Conservation (phyloP, 1,284 basidiomycete species). For the Amylostereum areolatum region DNA sequence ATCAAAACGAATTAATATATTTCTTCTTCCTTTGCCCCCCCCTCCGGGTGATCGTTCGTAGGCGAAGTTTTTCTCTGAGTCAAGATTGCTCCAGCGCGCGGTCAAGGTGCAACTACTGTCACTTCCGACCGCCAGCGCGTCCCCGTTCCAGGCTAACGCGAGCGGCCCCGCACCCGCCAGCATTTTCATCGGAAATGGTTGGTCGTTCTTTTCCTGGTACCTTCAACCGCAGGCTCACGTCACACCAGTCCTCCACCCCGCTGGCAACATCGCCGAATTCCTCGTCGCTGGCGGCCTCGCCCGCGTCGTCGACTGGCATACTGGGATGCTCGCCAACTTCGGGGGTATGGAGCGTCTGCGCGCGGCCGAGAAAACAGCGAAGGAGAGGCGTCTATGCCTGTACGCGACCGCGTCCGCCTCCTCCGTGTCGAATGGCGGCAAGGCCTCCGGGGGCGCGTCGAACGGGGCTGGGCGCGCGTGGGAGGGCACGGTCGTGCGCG, state of each 20-base stretch:
- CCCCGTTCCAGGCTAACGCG: conserved; percentile 72
- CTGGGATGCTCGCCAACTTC: conserved; percentile 80
- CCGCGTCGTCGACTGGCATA: conserved; percentile 96
- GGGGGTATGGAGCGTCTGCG: conserved; percentile 85
- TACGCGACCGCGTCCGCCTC: conserved; percentile 59
- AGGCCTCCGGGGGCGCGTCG: conserved; percentile 34
- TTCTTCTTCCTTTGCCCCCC: conserved; percentile 8
- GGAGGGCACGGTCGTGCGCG: conserved; percentile 79
- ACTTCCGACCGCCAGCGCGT: conserved; percentile 75
- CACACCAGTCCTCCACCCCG: conserved; percentile 74
- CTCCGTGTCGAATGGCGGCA: conserved; percentile 24
- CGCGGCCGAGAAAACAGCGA: conserved; percentile 79
- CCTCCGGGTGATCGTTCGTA: conserved; percentile 31
- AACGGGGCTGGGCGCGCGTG: conserved; percentile 53
- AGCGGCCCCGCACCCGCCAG: conserved; percentile 64
- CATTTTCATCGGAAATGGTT: conserved; percentile 86
- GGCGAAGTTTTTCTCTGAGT: conserved; percentile 94
- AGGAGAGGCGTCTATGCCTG: conserved; percentile 75
- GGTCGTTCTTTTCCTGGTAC: conserved; percentile 13
- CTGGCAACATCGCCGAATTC: conserved; percentile 91
- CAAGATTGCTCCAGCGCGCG: conserved; percentile 82
- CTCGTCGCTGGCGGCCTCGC: conserved; percentile 84
- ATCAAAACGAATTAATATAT: not conserved
- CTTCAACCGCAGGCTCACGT: not conserved
- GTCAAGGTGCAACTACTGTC: conserved; percentile 88